Base-by-base conservation (phyloP, 106 monocot genomes). In the Phalaenopsis aphrodite region DNA sequence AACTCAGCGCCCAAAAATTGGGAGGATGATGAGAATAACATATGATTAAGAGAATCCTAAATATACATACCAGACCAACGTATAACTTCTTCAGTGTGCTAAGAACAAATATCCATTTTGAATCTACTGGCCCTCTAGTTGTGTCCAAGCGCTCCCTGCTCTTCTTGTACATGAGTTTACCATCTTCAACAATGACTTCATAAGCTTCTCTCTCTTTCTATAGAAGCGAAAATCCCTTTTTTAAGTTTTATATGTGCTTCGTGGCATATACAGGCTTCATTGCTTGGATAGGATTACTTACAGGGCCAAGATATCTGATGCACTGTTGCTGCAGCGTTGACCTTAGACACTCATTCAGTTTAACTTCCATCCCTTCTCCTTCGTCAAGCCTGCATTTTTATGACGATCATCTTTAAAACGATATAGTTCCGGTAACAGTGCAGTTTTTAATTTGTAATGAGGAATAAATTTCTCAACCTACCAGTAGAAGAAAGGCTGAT, bases 91-190 rank as follows among this genome's bases (percentile, higher is more conserved):
- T 96, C 56, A 84, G 81, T 52, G 96, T 96, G 83, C 95, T 91
- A 5, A 95, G 86, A 78, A 95, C 95, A 83, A 95, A 95, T 41
- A 95, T 93, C 92, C 95, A 95, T 69, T 95, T 95, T 5, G 84
- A 47, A 42, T 83, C 86, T 43, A 78, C 73, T 10, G 78, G 66
- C 24, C 87, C 76, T 42, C 82, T 78, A 45, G 84, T 79, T n/a
- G 95, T 89, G 84, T 95, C 85, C 3, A 95, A 72, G 36, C 86
- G 18, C 76, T 90, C 24, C 47, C 76, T 69, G 55, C 73, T 83
- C 58, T 82, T 74, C 80, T 90, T 92, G 86, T 89, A 86, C 6
- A 90, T 78, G 55, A 95, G 83, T 78, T 79, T 90, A 11, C 89
- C 86, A 67, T 87, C 83, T 75, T 95, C 84, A 49, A 95, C 81